Evolutionary conservation across 768 basidiomycete genomes (phyloP), one percentile per base, ranked within the genome.

Genomic region (Trametes maxima): DNA sequence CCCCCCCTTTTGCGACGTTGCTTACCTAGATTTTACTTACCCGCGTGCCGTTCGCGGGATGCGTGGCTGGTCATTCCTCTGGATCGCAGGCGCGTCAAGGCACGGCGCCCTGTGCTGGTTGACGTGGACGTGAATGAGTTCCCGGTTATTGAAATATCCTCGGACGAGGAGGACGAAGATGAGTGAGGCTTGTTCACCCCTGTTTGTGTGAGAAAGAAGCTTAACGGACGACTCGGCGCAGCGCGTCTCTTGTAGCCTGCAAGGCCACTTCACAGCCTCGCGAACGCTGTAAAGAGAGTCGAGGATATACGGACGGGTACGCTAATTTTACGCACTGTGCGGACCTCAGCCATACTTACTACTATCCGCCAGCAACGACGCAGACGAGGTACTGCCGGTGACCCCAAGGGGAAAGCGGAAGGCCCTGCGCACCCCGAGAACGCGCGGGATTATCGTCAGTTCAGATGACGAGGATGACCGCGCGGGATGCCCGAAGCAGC

Each of bases 141-240:
- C 43, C 73, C 78, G 45, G 72, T 86, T 22, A 85, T 87, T 59
- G 82, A 85, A 65, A 81, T 69, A 14, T 66, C 66, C 17, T 69
- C 67, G 36, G 64, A 65, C 36, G 67, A 69, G 25, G 68, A 69
- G 50, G 65, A 62, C 37, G n/a, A 22, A 22, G 21, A 24, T 2
- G 22, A 24, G 46, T 19, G n/a, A 44, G 43, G 24, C 6, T 17
- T 19, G 12, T 40, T 19, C 13, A 22, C 16, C 6, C 22, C 19
- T 6, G 17, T 10, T 14, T 22, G 17, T 39, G 8, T 22, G 44
- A n/a, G n/a, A n/a, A 33, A 33, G 28, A 33, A 33, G 28, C 28
- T 33, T 3, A 33, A 3, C 8, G 3, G 46, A 47, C 21, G 19
- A 21, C 22, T 24, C 24, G 21, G 46, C 46, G 12, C 21, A 24